Base-by-base conservation (phyloP, 2,329 filamentous ascomycete species). In the Tolypocladium inflatum region DNA sequence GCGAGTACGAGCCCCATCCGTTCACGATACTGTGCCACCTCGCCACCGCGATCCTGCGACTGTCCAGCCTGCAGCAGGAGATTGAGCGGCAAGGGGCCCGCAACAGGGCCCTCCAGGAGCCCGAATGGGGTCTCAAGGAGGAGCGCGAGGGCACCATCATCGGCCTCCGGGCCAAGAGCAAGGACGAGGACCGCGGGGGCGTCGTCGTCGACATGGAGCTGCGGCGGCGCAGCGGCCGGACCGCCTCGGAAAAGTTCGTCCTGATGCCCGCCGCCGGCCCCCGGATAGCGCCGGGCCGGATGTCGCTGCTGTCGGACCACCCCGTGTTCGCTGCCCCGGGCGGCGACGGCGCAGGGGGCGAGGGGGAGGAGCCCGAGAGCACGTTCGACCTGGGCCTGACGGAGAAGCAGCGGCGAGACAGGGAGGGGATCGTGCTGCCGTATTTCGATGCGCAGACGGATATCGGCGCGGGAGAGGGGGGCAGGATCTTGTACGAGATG, bases 381-480 rank as follows among this genome's bases (percentile, higher is more conserved):
- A 96, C 93, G 0, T 99, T 99, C 69, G 88, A 89, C 63, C 74
- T 99, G 4, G 87, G 88, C 0, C 76, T 99, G 59, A 97, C 93
- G 21, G 93, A 96, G 59, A 91, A 94, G 76, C 94, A 99, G 76
- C 83, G 89, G 65, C 80, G 81, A 63, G 93, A 96, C 55, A 79
- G 94, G 33, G 93, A 97, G 66, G 90, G 89, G 0, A 90, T 99
- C 10, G 89, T 97, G 45, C 71, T 97, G 71, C 94, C 94, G 19
- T 97, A 99, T 71, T 97, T 95, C 73, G 94, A 99, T 76, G 94
- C 94, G 30, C 94, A 99, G 79, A 90, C 85, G 56, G 88, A 87
- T 54, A 81, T 85, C 55, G 87, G 86, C 1, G 81, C 84, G 0
- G 92, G 92, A 0, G 91, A 96, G 66, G 93, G 94, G 5, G 94